phyloP scores from a whole-genome alignment of 2,329 filamentous ascomycete genomes.

The Aspergillus transmontanensis region DNA sequence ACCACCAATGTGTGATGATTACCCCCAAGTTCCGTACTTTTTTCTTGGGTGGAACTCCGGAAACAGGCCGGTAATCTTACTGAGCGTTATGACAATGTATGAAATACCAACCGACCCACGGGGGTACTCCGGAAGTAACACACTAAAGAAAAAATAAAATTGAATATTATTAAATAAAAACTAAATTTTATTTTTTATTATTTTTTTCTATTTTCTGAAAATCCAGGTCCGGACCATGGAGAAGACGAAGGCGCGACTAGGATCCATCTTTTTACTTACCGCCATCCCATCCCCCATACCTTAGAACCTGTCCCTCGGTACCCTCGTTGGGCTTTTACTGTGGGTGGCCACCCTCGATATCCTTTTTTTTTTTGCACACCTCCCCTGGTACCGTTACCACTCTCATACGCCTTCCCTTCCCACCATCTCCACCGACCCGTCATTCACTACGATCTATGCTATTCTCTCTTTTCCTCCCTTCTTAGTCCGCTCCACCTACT shows the following conservation, averaged over 20 bases:
- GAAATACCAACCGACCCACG: constrained; percentile 26
- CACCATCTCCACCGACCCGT: constrained; percentile 26
- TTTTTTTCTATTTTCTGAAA: background rate
- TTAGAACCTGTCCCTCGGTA: constrained; percentile 30
- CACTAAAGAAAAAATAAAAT: constrained; percentile 15
- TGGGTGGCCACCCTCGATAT: constrained; percentile 25
- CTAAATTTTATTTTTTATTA: constrained; percentile 7
- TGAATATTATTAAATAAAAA: constrained; percentile 10
- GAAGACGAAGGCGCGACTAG: constrained; percentile 21
- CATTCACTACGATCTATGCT: constrained; percentile 22
- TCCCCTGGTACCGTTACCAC: constrained; percentile 28
- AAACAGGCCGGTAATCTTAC: constrained; percentile 35
- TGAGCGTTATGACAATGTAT: constrained; percentile 23
- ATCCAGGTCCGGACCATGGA: constrained; percentile 19
- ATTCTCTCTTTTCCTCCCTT: constrained; percentile 25
- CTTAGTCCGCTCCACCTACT: constrained; percentile 25
- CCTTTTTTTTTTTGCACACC: constrained; percentile 15
- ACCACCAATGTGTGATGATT: background rate
- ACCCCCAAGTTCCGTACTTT: constrained; percentile 25
- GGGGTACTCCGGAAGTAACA: constrained; percentile 31
- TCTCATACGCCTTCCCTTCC: constrained; percentile 19
- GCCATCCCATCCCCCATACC: constrained; percentile 20
- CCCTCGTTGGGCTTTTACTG: constrained; percentile 21
- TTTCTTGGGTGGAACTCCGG: constrained; percentile 26
- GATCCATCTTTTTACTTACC: constrained; percentile 26